Evolutionary conservation across 2,329 filamentous ascomycete genomes (phyloP), one percentile per base, ranked within the genome.

Genomic region (Diaporthe citriasiana): DNA sequence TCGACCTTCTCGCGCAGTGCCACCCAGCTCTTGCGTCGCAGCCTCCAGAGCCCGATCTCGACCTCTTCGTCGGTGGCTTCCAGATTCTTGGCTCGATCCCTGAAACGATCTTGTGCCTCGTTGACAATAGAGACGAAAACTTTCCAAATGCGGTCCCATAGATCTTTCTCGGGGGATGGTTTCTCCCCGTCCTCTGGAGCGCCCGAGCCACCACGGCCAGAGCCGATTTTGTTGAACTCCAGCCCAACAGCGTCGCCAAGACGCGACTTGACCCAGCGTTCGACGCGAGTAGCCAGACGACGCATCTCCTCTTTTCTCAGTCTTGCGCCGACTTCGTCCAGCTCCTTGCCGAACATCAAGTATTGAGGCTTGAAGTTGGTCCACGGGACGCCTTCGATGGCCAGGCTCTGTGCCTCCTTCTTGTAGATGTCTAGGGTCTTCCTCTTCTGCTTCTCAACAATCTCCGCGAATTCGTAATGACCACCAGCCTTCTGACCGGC

Each of bases 241-340:
- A 98, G 85, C 19, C 96, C 95, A 56, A 98, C 88, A 22, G 94
- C 94, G 81, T 99, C 97, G 45, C 92, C 92, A 45, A 99, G 89
- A 60, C 95, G 92, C 73, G 94, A 95, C 79, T 93, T 93, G 76
- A 99, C 95, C 94, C 95, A 98, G 78, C 96, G 91, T 85, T 99
- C 97, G 33, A 98, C 93, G 27, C 97, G 91, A 42, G 93, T 97
- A 2, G 97, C 95, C 76, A 99, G 86, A 30, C 97, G 92, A 76
- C 96, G 92, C 95, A 99, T 98, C 84, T 99, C 97, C 77, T 99
- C 97, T 81, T 97, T 95, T 78, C 97, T 91, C 78, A 99, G 85
- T 76, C 93, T 92, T 53, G 90, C 89, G 77, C 95, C 97, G 71
- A 97, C 95, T 77, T 97, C 94, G 76, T 97, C 94, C 19, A 99